Evolutionary conservation across 257 asterid species (phyloP).

Genomic region (Primulina eburnea): DNA sequence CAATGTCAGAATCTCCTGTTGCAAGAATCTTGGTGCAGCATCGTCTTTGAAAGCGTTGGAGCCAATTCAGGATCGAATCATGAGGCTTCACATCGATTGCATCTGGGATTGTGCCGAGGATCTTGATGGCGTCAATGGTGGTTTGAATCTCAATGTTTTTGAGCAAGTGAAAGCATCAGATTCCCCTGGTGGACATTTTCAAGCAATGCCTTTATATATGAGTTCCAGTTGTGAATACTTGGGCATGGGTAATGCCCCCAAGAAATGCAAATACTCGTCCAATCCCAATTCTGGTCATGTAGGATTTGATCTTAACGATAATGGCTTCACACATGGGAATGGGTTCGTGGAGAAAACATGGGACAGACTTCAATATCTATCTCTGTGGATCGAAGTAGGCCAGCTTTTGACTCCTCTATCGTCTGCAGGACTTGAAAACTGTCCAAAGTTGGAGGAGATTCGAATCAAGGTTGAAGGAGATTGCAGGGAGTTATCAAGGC

Average conservation of each 20-base stretch:
- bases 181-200: constrained; percentile 13
- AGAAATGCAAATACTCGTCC: constrained; percentile 43
- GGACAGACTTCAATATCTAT: constrained; percentile 58
- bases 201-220: constrained; percentile 11
- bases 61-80: constrained; percentile 68
- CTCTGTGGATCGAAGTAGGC: constrained; percentile 84
- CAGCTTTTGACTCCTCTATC: constrained; percentile 65
- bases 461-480: constrained; percentile 86
- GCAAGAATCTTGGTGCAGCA: constrained; percentile 65
- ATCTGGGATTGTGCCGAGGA: constrained; percentile 53
- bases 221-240: constrained; percentile 25
- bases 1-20: constrained; percentile 78
- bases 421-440: constrained; percentile 58
- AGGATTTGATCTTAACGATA: constrained; percentile 29
- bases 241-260: constrained; percentile 28
- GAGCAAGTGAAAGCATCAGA: constrained; percentile 33
- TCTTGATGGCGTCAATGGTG: constrained; percentile 30
- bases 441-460: constrained; percentile 84
- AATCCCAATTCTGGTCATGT: constrained; percentile 41
- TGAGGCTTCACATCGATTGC: constrained; percentile 80
- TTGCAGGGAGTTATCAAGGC: constrained; percentile 62
- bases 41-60: constrained; percentile 67
- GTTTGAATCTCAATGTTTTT: constrained; percentile 46
- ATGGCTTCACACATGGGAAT: constrained; percentile 30
- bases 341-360: constrained; percentile 46